Percentiles rank a stretch among this genome's conserved stretches.
Conservation (phyloP, 2,329 filamentous ascomycete genomes). For the Aspergillus clavatus region DNA sequence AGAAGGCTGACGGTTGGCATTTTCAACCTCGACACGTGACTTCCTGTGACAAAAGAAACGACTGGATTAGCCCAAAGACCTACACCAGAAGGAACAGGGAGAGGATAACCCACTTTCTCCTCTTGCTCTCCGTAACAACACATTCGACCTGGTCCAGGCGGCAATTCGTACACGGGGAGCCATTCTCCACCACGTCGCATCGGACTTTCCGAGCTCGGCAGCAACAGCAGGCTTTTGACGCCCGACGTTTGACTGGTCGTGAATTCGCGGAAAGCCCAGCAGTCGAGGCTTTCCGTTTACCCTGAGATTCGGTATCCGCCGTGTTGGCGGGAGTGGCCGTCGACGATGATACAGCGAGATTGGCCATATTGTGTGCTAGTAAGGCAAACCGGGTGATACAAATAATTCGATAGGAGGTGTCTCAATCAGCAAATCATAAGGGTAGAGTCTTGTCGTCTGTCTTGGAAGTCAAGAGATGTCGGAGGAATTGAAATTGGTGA, state of each 20-base stretch:
- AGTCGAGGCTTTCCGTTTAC: constrained; percentile 55
- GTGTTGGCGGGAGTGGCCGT: constrained; percentile 11
- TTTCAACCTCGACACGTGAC: constrained; percentile 38
- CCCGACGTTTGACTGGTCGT: constrained; percentile 70
- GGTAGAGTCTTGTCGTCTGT: too few relatives aligned
- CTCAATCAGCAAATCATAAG: constrained; percentile 7
- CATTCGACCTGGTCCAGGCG: constrained; percentile 52
- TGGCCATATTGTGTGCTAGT: constrained; percentile 23
- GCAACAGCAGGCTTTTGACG: constrained; percentile 85
- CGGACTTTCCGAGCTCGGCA: constrained; percentile 86
- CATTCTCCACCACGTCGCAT: constrained; percentile 85
- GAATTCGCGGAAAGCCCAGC: constrained; percentile 51
- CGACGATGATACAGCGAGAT: constrained; percentile 16
- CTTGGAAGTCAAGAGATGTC: too few relatives aligned
- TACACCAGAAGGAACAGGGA: constrained; percentile 7
- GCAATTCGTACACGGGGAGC: constrained; percentile 82
- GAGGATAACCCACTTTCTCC: constrained; percentile 51
- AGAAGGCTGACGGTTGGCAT: constrained; percentile 24
- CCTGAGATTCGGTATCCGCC: constrained; percentile 31
- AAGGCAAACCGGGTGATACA: constrained; percentile 12
- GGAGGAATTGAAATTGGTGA: too few relatives aligned
- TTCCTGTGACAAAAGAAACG: constrained; percentile 27
- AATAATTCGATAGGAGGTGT: constrained; percentile 20
- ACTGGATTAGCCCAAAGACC: constrained; percentile 11
- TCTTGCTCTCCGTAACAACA: constrained; percentile 71